Evolutionary conservation across 1,284 basidiomycete species (phyloP).

Genomic region (Ceratobasidium papillatum): DNA sequence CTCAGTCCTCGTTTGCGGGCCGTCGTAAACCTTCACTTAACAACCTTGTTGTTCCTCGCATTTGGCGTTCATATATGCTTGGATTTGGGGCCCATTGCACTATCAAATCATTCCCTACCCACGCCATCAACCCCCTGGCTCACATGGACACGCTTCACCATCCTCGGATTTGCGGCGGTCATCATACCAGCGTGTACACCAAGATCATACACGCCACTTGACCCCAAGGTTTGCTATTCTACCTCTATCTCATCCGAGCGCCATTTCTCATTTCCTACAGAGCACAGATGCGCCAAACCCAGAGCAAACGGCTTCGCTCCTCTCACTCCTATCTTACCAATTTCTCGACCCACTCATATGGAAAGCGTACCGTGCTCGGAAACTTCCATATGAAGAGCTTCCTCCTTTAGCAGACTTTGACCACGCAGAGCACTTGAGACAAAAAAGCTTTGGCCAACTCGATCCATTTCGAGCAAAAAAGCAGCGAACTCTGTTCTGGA

Average conservation of each 20-base stretch:
- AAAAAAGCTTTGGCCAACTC: conserved; percentile 15
- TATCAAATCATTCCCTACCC: conserved; percentile 27
- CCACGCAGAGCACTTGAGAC: conserved; percentile 33
- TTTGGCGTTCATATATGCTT: conserved; percentile 64
- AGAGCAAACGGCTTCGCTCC: conserved; percentile 53
- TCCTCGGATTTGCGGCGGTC: conserved; percentile 43
- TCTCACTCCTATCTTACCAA: conserved; percentile 49
- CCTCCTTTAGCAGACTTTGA: conserved; percentile 43
- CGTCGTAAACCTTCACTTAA: conserved; percentile 33
- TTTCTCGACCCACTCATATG: conserved; percentile 52
- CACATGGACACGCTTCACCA: conserved; percentile 42
- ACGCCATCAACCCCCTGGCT: conserved; percentile 40
- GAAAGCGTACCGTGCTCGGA: conserved; percentile 41
- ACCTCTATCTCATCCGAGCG: not conserved
- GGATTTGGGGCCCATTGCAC: conserved; percentile 44
- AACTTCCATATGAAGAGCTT: conserved; percentile 42
- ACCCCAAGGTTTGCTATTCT: conserved; percentile 47
- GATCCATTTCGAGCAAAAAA: conserved; percentile 10
- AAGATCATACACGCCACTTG: conserved; percentile 41
- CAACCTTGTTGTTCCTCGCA: conserved; percentile 50
- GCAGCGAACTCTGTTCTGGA: conserved; percentile 24
- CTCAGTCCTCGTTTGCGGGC: conserved; percentile 6
- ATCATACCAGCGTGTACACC: conserved; percentile 44
- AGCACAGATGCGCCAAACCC: conserved; percentile 46
- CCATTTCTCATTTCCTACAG: not conserved